Evolutionary conservation across 345 rosid genomes (phyloP), one percentile per base, ranked within the genome.

Genomic region (Hibiscus tridactylites): DNA sequence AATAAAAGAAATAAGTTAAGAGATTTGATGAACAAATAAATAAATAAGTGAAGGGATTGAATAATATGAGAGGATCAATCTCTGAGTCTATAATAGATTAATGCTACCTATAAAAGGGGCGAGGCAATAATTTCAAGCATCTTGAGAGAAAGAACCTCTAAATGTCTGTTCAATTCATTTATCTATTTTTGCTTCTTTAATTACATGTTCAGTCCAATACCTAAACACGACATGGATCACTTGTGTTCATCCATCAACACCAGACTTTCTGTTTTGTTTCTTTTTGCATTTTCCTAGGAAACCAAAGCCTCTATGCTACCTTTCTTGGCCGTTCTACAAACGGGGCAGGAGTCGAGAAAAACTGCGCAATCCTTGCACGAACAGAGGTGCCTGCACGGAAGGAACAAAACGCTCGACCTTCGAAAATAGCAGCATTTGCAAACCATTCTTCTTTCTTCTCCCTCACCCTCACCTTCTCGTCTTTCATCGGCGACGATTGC

Each of bases 361-460:
- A 73, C 78, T 33, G 82, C 91, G 37, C 98, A 94, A 3, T 64
- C 73, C 33, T 74, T 79, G 78, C 98, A 94, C 28, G 93, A 77
- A 79, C 93, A 88, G 16, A 94, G 88, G 77, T 94, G 98, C 79
- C 96, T 85, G 72, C 98, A 94, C 62, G 98, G 98, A 76, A 94
- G 83, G 79, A 94, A 88, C 87, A 94, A 74, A 44, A 94, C 84
- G 65, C 92, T 80, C 81, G 91, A 76, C 64, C 24, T 74, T 59
- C 77, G 77, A 78, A 78, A 39, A 15, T 81, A 77, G 61, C 98
- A 94, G 70, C 81, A 73, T 79, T 24, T 80, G 73, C 98, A 93
- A 46, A 78, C 15, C 75, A 63, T 9, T 11, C 56, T 67, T 42
- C 52, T 64, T 15, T 31, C 13, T 24, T 39, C 19, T 49, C 50